Percentiles rank a stretch among this genome's conserved stretches.
Evolutionary conservation across 345 rosid species (phyloP).

Genomic region (Populus deltoides): DNA sequence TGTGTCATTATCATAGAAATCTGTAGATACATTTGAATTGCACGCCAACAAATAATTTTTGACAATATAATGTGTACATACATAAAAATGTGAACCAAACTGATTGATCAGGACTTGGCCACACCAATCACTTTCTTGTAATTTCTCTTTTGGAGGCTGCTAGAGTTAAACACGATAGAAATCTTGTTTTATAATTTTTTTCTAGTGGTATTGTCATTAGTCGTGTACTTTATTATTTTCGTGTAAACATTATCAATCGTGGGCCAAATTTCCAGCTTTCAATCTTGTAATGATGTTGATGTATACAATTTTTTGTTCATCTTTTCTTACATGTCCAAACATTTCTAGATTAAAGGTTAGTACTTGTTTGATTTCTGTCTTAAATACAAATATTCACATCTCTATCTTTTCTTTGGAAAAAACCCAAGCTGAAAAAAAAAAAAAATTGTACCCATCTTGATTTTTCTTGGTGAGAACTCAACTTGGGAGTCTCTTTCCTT

Average conservation of each 20-base stretch:
- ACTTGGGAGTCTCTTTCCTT: conserved; percentile 17
- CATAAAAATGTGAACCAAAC: neutral
- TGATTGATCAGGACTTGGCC: neutral
- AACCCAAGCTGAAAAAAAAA: neutral
- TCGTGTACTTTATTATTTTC: conserved; percentile 13
- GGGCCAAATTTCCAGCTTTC: conserved; percentile 22
- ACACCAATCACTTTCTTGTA: conserved; percentile 18
- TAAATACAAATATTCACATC: neutral
- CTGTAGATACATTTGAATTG: neutral
- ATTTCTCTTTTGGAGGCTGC: conserved; percentile 30
- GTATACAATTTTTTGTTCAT: neutral
- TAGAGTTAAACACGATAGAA: neutral
- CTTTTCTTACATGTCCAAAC: conserved; percentile 2
- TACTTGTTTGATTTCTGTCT: conserved; percentile 12
- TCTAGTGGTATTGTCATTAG: conserved; percentile 15
- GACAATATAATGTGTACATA: neutral
- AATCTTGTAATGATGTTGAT: conserved; percentile 18
- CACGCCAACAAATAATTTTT: neutral
- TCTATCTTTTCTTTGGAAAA: neutral
- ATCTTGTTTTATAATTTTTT: neutral
- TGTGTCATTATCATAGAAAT: neutral
- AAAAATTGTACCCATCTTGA: neutral
- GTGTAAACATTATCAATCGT: neutral
- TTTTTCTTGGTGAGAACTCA: neutral
- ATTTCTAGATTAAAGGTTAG: neutral